Base-by-base conservation (phyloP, 148 eudicot species). In the Silene uniflora region DNA sequence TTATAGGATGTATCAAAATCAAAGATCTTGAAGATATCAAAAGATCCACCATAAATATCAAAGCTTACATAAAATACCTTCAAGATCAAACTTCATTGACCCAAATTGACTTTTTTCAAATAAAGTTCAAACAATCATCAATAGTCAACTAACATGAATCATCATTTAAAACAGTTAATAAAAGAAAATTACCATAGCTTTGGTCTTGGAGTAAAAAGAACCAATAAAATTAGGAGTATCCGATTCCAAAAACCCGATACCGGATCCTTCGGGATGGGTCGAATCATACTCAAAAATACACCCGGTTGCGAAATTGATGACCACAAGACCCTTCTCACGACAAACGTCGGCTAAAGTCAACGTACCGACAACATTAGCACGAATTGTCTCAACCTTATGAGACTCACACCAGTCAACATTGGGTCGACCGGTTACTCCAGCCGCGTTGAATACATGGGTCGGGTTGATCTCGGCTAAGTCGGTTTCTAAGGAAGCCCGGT, bases 371-470 rank as follows among this genome's bases (percentile, higher is more conserved):
- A 91, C 97, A 67, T 91, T 91, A n/a, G 97, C 73, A 0, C 93
- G 81, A 29, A 89, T 91, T 12, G 97, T 91, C 83, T 91, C 93
- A 13, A 87, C 91, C 83, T 93, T 42, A 90, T 91, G 52, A 84
- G 91, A 0, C 81, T 91, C 96, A 69, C 97, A 91, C 96, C 96
- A 91, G 75, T 91, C 96, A 46, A 91, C 96, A 52, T 91, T 91
- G 11, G 97, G 97, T 0, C 97, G 90, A 59, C 97, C 97, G 22
- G 97, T 91, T 25, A 91, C 93, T 0, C 97, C 97, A n/a, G 93
- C 97, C 13, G 93, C 97, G 80, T 91, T 91, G 84, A 91, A 88
- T 18, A 91, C 97, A 42, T 91, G 97, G 71, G 87, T 89, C n/a
- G 97, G 97, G 4, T 78, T 49, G 35, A 73, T 76, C 16, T 78